Conservation (phyloP, 2,329 filamentous ascomycete genomes). For the Xylariaceae sp. region DNA sequence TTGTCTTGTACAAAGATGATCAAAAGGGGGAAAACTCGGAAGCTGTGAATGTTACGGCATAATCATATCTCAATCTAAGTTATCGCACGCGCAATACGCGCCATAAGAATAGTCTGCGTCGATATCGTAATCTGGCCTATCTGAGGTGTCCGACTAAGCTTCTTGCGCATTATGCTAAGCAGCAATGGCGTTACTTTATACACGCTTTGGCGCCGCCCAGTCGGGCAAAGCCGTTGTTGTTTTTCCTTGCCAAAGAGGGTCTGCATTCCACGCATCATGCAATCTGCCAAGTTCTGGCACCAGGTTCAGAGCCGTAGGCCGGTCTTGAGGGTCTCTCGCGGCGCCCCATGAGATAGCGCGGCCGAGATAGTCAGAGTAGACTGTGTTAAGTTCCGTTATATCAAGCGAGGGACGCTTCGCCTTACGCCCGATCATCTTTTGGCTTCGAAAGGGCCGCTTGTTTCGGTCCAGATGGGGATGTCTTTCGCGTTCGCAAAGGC, state of each 20-base stretch:
- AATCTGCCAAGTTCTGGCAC: constrained; percentile 3
- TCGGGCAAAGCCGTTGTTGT: constrained; percentile 10
- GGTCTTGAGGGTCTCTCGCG: constrained; percentile 5
- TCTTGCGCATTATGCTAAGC: no score
- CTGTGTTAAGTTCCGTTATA: constrained; percentile 6
- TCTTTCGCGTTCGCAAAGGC: constrained; percentile 16
- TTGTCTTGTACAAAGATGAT: no score
- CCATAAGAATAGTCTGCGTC: no score
- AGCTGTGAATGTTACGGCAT: no score
- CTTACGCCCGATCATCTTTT: constrained; percentile 9
- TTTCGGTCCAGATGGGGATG: constrained; percentile 14
- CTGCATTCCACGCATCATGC: constrained; percentile 7
- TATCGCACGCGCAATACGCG: no score
- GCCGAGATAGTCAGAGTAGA: constrained; percentile 19
- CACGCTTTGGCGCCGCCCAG: constrained; percentile 9
- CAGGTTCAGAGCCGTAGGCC: constrained; percentile 10
- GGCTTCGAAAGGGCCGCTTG: constrained; percentile 11
- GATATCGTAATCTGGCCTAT: no score
- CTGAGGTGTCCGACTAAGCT: no score
- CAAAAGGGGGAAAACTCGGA: no score
- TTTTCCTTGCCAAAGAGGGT: constrained; percentile 12
- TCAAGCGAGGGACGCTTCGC: constrained; percentile 9
- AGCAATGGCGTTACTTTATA: no score
- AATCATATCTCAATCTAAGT: no score
- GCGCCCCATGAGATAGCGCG: constrained; percentile 14